Evolutionary conservation across 805 yeast genomes (phyloP), one percentile per base, ranked within the genome.

Genomic region (Phaffomyces thermotolerans): DNA sequence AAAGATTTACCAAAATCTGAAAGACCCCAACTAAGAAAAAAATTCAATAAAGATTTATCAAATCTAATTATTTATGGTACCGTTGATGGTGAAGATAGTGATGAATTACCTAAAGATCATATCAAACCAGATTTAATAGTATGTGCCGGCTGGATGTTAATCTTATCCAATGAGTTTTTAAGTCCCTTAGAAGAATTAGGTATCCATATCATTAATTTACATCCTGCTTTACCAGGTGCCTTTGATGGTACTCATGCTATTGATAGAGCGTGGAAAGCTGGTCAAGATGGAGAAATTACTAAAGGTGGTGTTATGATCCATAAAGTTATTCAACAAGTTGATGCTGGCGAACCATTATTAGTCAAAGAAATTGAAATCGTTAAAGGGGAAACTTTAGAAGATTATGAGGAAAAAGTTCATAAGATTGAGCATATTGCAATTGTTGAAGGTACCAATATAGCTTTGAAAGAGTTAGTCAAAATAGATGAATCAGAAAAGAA

Each of bases 71-170:
- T 86, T 22, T 60, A 69, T 44, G 81, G 81, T 6, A 48, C 61
- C 32, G 51, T 51, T 27, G 66, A 63, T 15, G 75, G 69, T 13
- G 59, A 52, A 32, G 53, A 51, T 33, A 34, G 40, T 32, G 57
- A 45, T 32, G 53, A 51, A 44, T 32, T 46, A 30, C 42, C 42
- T 27, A 39, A 38, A 27, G 46, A 41, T 27, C 72, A 77, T 42
- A 52, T 62, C 29, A 72, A 73, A 51, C 98, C 98, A 5, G 86
- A 85, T 52, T 71, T 93, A 50, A 80, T 93, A 34, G 97, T 93
- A 6, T 93, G 99, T 66, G 99, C 99, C 5, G 99, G 99, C 2
- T 93, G 99, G 99, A 82, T 93, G 90, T 74, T 93, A 41, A 93
- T 93, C 46, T 71, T 93, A 47, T 84, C 96, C 1, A 80, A 87